A percentile compares a stretch with the other conserved stretches of the same genome.
phyloP scores from a whole-genome alignment of 768 basidiomycete species.

The Leccinellum luteum region DNA sequence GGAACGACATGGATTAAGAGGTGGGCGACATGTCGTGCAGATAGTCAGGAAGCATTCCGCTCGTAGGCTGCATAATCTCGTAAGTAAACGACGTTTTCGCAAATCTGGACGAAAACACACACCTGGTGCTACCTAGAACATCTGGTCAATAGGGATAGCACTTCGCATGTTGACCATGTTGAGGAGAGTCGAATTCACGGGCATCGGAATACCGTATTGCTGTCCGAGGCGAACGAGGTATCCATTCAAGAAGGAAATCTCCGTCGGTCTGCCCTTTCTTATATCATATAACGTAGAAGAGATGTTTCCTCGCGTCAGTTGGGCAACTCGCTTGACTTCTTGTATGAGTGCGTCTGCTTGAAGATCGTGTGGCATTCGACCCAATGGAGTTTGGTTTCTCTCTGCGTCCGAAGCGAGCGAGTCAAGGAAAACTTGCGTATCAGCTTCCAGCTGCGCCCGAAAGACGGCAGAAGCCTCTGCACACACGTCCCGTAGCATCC shows the following conservation, averaged over 20 bases:
- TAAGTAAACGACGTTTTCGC: conserved; percentile 1
- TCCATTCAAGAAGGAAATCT: conserved; percentile 82
- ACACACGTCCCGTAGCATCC: conserved; percentile 55
- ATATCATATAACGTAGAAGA: conserved; percentile 84
- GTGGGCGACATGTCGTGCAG: background rate
- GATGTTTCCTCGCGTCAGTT: conserved; percentile 59
- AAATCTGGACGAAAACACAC: background rate
- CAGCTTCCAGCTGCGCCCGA: conserved; percentile 45
- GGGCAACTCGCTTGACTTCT: conserved; percentile 59
- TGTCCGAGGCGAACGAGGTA: conserved; percentile 67
- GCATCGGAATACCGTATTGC: conserved; percentile 54
- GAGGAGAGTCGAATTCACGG: conserved; percentile 51
- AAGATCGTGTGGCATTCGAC: conserved; percentile 48
- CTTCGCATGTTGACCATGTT: conserved; percentile 60
- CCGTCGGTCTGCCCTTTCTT: conserved; percentile 57
- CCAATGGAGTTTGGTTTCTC: conserved; percentile 27
- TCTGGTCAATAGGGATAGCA: conserved; percentile 52
- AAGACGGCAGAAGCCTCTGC: conserved; percentile 69
- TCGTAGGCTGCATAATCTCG: background rate
- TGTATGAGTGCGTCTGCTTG: conserved; percentile 43
- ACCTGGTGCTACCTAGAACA: conserved; percentile 20
- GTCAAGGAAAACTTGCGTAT: conserved; percentile 26
- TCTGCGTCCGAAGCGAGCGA: conserved; percentile 25
- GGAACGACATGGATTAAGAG: background rate
- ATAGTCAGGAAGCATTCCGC: background rate